These are phyloP conservation scores for Epicoccum nigrum DNA, from an alignment of 2,329 filamentous ascomycete species.

Conservation along the genomic window DNA sequence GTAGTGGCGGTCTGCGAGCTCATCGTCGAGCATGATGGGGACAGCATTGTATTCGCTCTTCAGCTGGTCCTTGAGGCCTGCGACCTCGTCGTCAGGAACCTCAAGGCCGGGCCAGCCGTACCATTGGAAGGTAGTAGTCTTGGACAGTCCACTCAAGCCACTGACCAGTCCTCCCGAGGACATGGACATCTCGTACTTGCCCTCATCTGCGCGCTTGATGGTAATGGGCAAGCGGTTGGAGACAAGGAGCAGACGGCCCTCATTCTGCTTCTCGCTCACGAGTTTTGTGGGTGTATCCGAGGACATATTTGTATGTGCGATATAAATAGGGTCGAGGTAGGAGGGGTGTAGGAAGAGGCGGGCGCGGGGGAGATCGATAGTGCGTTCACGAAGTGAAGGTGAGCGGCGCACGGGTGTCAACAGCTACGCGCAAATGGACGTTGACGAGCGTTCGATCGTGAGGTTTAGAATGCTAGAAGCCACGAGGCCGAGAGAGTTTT, in stretches of 20 bases:
- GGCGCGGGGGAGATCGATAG: conserved; percentile 8
- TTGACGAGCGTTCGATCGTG: conserved; percentile 3
- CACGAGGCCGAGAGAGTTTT: conserved; percentile 5
- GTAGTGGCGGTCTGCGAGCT: conserved; percentile 93
- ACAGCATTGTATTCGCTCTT: conserved; percentile 88
- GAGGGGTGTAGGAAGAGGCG: conserved; percentile 8
- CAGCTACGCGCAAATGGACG: neutral
- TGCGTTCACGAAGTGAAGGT: too few species aligned
- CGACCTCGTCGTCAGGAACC: conserved; percentile 82
- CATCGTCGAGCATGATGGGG: conserved; percentile 91
- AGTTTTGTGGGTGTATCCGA: conserved; percentile 41
- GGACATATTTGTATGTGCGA: conserved; percentile 24
- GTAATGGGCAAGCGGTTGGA: conserved; percentile 96
- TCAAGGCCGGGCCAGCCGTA: conserved; percentile 97
- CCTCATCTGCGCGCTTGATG: conserved; percentile 91
- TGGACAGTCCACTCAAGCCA: conserved; percentile 87
- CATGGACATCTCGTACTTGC: conserved; percentile 92
- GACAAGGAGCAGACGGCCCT: conserved; percentile 74
- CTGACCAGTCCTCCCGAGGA: conserved; percentile 96
- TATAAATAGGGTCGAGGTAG: conserved; percentile 5
- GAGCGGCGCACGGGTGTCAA: conserved; percentile 2
- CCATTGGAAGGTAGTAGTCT: conserved; percentile 95
- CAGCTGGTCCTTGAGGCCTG: conserved; percentile 74
- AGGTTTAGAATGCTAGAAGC: conserved; percentile 1
- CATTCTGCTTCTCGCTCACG: conserved; percentile 30